Base-by-base conservation (phyloP, 75 land plant species). In the Sequoiadendron giganteum region DNA sequence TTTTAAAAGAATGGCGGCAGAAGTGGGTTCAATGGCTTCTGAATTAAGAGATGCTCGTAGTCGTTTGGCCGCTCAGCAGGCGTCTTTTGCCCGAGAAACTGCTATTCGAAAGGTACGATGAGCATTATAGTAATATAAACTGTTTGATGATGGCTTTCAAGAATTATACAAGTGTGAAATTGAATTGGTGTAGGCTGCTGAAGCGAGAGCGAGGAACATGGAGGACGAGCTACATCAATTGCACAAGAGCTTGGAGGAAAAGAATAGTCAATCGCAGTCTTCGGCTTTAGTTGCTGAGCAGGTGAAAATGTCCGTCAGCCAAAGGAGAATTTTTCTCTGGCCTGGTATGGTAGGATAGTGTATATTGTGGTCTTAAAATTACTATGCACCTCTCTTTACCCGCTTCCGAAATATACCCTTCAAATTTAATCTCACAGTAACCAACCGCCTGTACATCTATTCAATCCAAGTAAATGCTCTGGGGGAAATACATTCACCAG, bases 21-120 rank as follows among this genome's bases (percentile, higher is more conserved):
- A 94, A 78, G 94, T 95, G 15, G 94, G 95, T 45, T 88, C 91
- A 11, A 58, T 95, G 88, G 96, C 96, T 49, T 87, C 92, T 21
- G 95, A 95, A 88, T 89, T 95, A 21, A 94, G 93, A 91, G 93
- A 95, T 42, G 92, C 88, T 11, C 90, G 95, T 11, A 43, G 83
- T 85, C 88, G 91, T 1, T 80, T 94, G 54, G 90, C 93, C 0
- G 85, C 86, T 2, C 89, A 90, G 72, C 94, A 93, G 78, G 89
- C 93, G 30, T 89, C 86, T 15, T 92, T 91, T 84, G 89, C 89
- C 13, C 73, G 86, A 68, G 96, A 95, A 86, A 76, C 90, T 80
- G 6, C 45, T 16, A 88, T 88, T 11, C 88, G 94, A 87, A 88
- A 96, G 96, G 97, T 89, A 80, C 28, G 85, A 42, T 1, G 10